Conservation (phyloP, 768 basidiomycete species). For the Royoungia palumana region DNA sequence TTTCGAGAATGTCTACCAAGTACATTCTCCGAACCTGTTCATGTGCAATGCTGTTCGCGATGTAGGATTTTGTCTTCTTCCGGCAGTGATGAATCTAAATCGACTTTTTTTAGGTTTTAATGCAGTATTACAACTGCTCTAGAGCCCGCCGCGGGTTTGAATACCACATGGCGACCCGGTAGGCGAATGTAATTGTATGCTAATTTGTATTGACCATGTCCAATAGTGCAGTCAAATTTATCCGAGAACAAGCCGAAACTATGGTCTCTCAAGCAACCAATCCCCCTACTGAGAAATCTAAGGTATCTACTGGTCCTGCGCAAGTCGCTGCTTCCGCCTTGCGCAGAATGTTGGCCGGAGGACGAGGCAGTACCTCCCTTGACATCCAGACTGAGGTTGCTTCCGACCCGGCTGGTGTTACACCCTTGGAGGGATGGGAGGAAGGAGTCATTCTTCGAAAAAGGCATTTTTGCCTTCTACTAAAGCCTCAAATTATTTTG, state of each 20-base stretch:
- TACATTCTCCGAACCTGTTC: slow-evolving; percentile 81
- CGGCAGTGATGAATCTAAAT: background rate
- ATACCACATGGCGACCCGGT: slow-evolving; percentile 87
- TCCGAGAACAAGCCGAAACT: slow-evolving; percentile 74
- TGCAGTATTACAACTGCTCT: slow-evolving; percentile 86
- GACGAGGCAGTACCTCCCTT: slow-evolving; percentile 42
- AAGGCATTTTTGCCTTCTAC: slow-evolving; percentile 77
- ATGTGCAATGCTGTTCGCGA: slow-evolving; percentile 76
- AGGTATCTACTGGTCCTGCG: slow-evolving; percentile 42
- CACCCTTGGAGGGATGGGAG: slow-evolving; percentile 70
- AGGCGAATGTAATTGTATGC: slow-evolving; percentile 21
- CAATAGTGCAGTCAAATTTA: slow-evolving; percentile 76
- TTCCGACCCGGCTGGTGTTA: slow-evolving; percentile 37
- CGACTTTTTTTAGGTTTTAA: slow-evolving; percentile 57
- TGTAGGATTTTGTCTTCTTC: slow-evolving; percentile 41
- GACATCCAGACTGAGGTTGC: slow-evolving; percentile 35
- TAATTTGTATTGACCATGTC: slow-evolving; percentile 6
- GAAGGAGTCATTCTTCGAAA: slow-evolving; percentile 67
- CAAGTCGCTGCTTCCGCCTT: slow-evolving; percentile 67
- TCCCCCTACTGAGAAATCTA: slow-evolving; percentile 25
- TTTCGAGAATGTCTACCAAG: slow-evolving; percentile 89
- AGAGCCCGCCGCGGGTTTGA: slow-evolving; percentile 73
- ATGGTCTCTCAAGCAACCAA: slow-evolving; percentile 12
- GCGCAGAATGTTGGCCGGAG: slow-evolving; percentile 60
- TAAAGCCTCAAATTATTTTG: slow-evolving; percentile 88